Conservation (phyloP, 345 rosid genomes). For the Viola odorata region DNA sequence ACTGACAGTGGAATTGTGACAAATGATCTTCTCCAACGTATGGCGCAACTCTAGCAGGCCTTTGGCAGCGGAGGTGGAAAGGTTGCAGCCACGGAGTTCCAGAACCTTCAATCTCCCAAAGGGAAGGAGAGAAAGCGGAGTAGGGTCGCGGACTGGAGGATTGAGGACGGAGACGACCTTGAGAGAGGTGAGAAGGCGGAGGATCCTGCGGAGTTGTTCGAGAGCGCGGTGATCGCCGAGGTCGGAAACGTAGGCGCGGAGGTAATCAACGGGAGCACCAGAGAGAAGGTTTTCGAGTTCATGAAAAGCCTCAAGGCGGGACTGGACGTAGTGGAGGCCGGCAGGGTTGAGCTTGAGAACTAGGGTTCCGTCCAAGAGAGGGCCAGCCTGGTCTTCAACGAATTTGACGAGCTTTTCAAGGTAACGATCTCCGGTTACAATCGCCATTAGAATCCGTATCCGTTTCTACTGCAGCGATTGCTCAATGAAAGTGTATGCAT, state of each 20-base stretch:
- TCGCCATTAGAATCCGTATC: conserved; percentile 42
- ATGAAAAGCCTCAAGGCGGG: conserved; percentile 76
- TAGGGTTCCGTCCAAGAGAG: conserved; percentile 57
- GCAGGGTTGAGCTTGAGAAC: conserved; percentile 88
- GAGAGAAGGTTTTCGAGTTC: conserved; percentile 82
- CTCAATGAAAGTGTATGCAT: not conserved
- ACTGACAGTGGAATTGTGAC: conserved; percentile 96
- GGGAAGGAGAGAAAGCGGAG: conserved; percentile 80
- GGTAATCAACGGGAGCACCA: conserved; percentile 93
- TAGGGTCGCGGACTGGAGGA: conserved; percentile 74
- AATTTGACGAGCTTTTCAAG: conserved; percentile 71
- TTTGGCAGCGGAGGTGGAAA: conserved; percentile 84
- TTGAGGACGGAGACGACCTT: conserved; percentile 82
- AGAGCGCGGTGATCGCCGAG: conserved; percentile 94
- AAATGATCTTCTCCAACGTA: conserved; percentile 83
- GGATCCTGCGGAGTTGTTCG: conserved; percentile 89
- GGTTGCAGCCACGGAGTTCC: conserved; percentile 90
- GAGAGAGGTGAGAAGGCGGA: conserved; percentile 66
- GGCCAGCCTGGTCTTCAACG: conserved; percentile 68
- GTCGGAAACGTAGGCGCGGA: conserved; percentile 94
- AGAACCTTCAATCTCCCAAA: conserved; percentile 66
- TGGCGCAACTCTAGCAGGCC: conserved; percentile 85
- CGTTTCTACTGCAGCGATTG: not conserved
- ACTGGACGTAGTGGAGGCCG: conserved; percentile 93
- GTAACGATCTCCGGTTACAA: conserved; percentile 96